These are phyloP conservation scores for Globisporangium spinosum DNA, from an alignment of 352 stramenopile species.

Conservation along the genomic window DNA sequence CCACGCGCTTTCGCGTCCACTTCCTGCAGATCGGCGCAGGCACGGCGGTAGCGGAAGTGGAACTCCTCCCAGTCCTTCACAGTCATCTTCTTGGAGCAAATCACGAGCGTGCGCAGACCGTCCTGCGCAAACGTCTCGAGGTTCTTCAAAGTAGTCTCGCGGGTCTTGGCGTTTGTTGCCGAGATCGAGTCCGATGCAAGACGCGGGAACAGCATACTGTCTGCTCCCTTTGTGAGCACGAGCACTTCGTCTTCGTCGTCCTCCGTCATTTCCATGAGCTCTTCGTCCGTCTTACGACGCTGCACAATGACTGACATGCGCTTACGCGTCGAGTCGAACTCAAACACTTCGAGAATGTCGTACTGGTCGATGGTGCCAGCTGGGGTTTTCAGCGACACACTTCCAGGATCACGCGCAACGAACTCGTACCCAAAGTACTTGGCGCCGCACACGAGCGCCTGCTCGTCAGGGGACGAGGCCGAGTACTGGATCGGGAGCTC, in stretches of 20 bases:
- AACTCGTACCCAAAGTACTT: slow-evolving; percentile 89
- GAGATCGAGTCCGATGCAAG: slow-evolving; percentile 32
- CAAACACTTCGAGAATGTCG: slow-evolving; percentile 91
- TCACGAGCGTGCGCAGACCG: slow-evolving; percentile 85
- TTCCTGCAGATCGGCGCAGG: slow-evolving; percentile 56
- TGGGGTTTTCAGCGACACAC: slow-evolving; percentile 60
- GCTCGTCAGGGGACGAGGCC: slow-evolving; percentile 87
- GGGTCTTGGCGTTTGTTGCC: slow-evolving; percentile 33
- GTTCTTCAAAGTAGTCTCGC: slow-evolving; percentile 54
- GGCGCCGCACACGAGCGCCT: slow-evolving; percentile 77
- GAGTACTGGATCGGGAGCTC: slow-evolving; percentile 69
- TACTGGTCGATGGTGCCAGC: slow-evolving; percentile 65
- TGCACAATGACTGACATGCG: slow-evolving; percentile 86
- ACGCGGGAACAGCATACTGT: slow-evolving; percentile 85
- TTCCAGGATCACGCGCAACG: slow-evolving; percentile 60
- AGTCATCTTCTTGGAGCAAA: slow-evolving; percentile 63
- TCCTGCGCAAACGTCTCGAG: slow-evolving; percentile 84
- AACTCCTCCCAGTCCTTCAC: slow-evolving; percentile 65
- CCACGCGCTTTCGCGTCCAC: slow-evolving; percentile 64
- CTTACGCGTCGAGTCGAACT: slow-evolving; percentile 90
- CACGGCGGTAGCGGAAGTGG: slow-evolving; percentile 57
- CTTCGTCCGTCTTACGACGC: slow-evolving; percentile 59
- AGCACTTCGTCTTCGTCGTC: slow-evolving; percentile 71
- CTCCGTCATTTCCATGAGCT: slow-evolving; percentile 66
- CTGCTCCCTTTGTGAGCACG: slow-evolving; percentile 76